Evolutionary conservation across 768 basidiomycete genomes (phyloP).

Genomic region (Boletellus ananas): DNA sequence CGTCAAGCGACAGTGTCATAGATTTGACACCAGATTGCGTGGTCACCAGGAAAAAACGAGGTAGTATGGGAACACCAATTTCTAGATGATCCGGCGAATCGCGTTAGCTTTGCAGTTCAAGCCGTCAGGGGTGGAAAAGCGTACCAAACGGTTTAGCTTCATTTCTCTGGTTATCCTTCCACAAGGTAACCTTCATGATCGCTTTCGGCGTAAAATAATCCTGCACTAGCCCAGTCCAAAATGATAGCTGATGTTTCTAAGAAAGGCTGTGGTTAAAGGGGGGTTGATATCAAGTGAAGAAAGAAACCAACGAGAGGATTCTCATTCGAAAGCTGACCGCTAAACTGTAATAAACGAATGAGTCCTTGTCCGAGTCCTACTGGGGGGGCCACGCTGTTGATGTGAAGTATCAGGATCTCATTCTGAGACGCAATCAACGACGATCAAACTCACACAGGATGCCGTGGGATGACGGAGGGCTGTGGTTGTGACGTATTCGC

Average conservation of each 20-base stretch:
- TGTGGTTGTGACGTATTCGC: constrained; percentile 32
- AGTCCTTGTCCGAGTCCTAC: constrained; percentile 63
- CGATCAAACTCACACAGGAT: constrained; percentile 29
- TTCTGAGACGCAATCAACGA: background rate
- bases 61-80: constrained; percentile 74
- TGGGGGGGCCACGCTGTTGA: constrained; percentile 30
- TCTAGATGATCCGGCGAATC: constrained; percentile 40
- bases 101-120: constrained; percentile 1
- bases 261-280: background rate
- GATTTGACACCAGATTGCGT: constrained; percentile 82
- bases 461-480: constrained; percentile 24
- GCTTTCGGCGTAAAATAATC: constrained; percentile 72
- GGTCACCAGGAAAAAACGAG: constrained; percentile 82
- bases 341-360: constrained; percentile 64
- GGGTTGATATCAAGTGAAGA: background rate
- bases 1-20: constrained; percentile 77
- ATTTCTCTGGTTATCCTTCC: constrained; percentile 76
- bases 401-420: constrained; percentile 14
- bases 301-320: constrained; percentile 38
- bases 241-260: constrained; percentile 61
- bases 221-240: constrained; percentile 62
- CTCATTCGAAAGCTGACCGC: constrained; percentile 57
- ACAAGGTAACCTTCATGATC: constrained; percentile 76
- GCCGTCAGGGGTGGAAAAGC: constrained; percentile 20
- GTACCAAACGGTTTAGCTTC: constrained; percentile 84